These are phyloP conservation scores for Microglena sp. DNA, from an alignment of 139 green algal species.

Conservation along the genomic window DNA sequence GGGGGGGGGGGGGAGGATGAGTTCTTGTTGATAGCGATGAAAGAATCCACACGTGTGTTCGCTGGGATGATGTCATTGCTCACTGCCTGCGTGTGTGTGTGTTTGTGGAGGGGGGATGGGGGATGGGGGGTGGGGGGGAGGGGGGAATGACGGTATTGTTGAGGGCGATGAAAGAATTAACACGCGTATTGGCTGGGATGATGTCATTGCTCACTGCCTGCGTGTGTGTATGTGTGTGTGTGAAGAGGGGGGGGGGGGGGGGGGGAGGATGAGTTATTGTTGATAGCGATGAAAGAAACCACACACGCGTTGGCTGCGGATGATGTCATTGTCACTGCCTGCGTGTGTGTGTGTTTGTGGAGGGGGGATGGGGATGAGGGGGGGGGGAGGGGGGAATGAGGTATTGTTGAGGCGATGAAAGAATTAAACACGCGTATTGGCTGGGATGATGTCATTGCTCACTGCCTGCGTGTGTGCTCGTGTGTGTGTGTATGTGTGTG, in stretches of 20 bases:
- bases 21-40: constrained; percentile 37
- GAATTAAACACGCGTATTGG: constrained; percentile 32
- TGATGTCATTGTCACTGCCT: constrained; percentile 15
- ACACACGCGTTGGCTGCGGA: constrained; percentile 37
- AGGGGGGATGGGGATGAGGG: background rate
- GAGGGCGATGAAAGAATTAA: constrained; percentile 41
- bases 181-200: constrained; percentile 30
- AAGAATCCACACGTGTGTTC: constrained; percentile 37
- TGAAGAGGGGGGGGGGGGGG: too few species aligned
- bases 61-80: constrained; percentile 29
- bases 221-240: constrained; percentile 5
- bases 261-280: constrained; percentile 19
- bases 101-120: background rate
- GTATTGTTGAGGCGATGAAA: constrained; percentile 34
- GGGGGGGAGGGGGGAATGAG: background rate
- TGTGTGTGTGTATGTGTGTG: constrained; percentile 8
- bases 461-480: background rate
- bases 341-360: background rate
- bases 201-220: constrained; percentile 10
- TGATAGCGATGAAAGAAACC: constrained; percentile 38
- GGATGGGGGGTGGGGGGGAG: background rate
- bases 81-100: background rate
- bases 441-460: constrained; percentile 25
- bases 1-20: too few species aligned
- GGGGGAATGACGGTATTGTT: constrained; percentile 14